Percentiles rank a stretch among this genome's conserved stretches.
phyloP scores from a whole-genome alignment of 2,329 filamentous ascomycete species.

The Elsinoe arachidis region DNA sequence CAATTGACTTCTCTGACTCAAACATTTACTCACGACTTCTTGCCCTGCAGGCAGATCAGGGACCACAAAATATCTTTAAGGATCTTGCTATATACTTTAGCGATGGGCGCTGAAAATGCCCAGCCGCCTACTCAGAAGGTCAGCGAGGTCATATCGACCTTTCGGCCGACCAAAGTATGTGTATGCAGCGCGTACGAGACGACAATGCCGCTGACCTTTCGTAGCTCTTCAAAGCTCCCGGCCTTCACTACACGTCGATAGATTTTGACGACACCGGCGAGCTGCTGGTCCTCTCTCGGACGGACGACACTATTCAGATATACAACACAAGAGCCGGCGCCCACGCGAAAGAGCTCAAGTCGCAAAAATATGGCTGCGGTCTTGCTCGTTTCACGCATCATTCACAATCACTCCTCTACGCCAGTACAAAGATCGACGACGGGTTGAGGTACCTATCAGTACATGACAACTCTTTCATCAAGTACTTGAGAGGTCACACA shows the following conservation, averaged over 20 bases:
- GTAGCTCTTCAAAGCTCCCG: slow-evolving; percentile 38
- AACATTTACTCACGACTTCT: not conserved
- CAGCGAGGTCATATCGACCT: slow-evolving; percentile 66
- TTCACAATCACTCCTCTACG: slow-evolving; percentile 83
- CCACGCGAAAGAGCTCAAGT: slow-evolving; percentile 78
- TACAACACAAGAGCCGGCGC: slow-evolving; percentile 90
- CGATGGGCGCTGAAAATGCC: slow-evolving; percentile 21
- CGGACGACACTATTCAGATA: slow-evolving; percentile 90
- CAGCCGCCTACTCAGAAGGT: slow-evolving; percentile 47
- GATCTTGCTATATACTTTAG: not conserved
- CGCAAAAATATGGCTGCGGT: slow-evolving; percentile 95
- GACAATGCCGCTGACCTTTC: not conserved
- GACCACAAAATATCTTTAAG: too few species aligned
- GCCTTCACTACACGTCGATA: slow-evolving; percentile 64
- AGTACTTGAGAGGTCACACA: slow-evolving; percentile 90
- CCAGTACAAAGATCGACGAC: slow-evolving; percentile 90
- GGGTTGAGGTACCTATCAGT: slow-evolving; percentile 79
- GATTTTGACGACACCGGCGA: slow-evolving; percentile 96
- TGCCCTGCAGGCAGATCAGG: too few species aligned
- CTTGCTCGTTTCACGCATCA: slow-evolving; percentile 92
- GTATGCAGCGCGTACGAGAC: not conserved
- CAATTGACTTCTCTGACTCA: slow-evolving; percentile 3
- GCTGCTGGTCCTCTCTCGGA: slow-evolving; percentile 80
- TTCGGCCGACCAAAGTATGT: slow-evolving; percentile 69
- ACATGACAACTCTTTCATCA: slow-evolving; percentile 92